These are phyloP conservation scores for Diplodia mutila DNA, from an alignment of 2,329 filamentous ascomycete genomes.

Conservation along the genomic window DNA sequence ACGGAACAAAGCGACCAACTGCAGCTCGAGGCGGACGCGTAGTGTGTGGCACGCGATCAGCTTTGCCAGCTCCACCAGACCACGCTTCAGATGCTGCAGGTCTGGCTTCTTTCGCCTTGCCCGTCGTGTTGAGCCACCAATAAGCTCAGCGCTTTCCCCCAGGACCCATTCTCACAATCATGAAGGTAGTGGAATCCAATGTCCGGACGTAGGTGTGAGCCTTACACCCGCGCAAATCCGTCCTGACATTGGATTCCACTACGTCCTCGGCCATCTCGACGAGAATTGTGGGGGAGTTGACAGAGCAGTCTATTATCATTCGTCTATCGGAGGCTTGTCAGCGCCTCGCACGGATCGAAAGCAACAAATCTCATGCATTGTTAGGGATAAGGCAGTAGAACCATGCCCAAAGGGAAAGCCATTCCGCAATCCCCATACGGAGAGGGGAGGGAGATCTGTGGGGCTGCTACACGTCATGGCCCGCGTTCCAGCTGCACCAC, in stretches of 20 bases:
- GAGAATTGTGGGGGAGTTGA: too few relatives aligned
- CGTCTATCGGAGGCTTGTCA: background rate
- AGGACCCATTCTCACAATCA: too few relatives aligned
- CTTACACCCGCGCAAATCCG: too few relatives aligned
- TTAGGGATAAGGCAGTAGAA: background rate
- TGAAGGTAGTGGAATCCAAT: too few relatives aligned
- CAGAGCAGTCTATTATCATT: background rate
- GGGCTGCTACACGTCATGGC: slow-evolving; percentile 5
- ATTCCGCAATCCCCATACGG: background rate
- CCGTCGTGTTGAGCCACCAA: too few relatives aligned
- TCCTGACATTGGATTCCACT: too few relatives aligned
- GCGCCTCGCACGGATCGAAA: too few relatives aligned
- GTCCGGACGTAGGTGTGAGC: too few relatives aligned
- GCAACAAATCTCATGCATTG: background rate
- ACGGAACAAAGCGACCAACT: background rate
- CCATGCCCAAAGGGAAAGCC: background rate
- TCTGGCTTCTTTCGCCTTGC: too few relatives aligned
- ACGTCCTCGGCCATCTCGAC: too few relatives aligned
- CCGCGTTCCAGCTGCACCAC: background rate
- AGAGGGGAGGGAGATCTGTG: background rate
- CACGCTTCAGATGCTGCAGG: background rate
- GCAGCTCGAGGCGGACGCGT: too few relatives aligned
- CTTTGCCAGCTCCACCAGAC: background rate
- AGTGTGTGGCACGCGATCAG: background rate
- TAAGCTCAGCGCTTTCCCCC: too few relatives aligned